Evolutionary conservation across 352 stramenopile genomes (phyloP), one percentile per base, ranked within the genome.

Genomic region (Phytophthora lateralis): DNA sequence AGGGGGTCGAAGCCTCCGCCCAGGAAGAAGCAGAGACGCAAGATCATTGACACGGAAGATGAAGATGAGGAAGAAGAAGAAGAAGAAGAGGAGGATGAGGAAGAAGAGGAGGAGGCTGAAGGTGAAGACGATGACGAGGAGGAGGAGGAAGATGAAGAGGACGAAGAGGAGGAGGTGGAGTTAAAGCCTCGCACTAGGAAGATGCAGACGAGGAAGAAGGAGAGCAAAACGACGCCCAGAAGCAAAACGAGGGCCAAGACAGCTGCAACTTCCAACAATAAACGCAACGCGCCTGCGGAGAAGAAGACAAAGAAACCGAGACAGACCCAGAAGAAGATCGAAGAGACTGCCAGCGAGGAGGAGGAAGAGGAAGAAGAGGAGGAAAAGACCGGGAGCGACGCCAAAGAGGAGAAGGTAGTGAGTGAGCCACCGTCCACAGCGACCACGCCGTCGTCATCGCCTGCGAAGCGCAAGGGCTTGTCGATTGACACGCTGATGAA

Each of bases 401-500:
- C 37, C 4, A 59, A 66, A 18, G 68, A 72, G 7, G 57, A 63
- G 11, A 57, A 67, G 18, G 47, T 39, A 15, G 59, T 51, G 12
- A 76, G 60, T 43, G 61, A 73, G 18, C 29, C 53, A 17, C 61
- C 54, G 30, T 82, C 69, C 10, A 63, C 51, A 2, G 42, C 66
- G 1, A 42, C 48, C 6, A 75, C 78, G 10, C 70, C 75, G 3
- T 66, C 58, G 0, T 74, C 73, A 11, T 85, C 78, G 5, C 74
- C 77, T 53, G 61, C 68, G 15, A 73, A 76, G 17, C 72, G 66
- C 14, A 86, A 80, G 41, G 63, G 70, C 48, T 68, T 89, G n/a
- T 85, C 80, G 8, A 85, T 90, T 60, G 71, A 85, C 37, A 76
- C 78, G 26, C 55, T 88, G 14, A 77, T 88, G 68, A 83, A 82